Evolutionary conservation across 768 basidiomycete genomes (phyloP), one percentile per base, ranked within the genome.

Genomic region (Pleurotus pulmonarius): DNA sequence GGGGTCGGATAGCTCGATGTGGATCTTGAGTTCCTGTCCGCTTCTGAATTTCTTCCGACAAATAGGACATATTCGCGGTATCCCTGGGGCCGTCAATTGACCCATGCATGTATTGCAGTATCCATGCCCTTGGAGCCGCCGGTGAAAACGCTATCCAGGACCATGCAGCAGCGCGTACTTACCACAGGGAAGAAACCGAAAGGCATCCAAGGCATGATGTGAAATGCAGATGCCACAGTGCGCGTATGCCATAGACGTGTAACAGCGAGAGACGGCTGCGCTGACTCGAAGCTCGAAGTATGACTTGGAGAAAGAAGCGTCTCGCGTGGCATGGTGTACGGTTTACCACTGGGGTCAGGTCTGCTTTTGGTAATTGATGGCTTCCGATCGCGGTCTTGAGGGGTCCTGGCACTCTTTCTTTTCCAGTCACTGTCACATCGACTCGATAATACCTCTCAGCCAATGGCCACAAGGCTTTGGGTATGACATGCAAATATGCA

Each of bases 101-200:
- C 60, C 51, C 16, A 68, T 65, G 59, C 76, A 79, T n/a, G 59
- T 53, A 5, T 49, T 58, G 52, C 77, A 79, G 55, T 69, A 75
- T n/a, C 75, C 74, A 58, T 79, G 77, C 9, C 77, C 77, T 76
- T 46, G 48, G 56, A 34, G 55, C 4, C 15, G 49, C 11, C 12
- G 38, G 47, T 47, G 15, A 8, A 15, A n/a, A 6, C 34, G 12
- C 43, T 57, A 57, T 53, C n/a, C 8, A 51, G 9, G 15, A 45
- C 25, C 16, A 15, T 29, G 22, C 22, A 45, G 22, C 22, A 45
- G 26, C 58, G 18, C 44, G 24, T 39, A 63, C 68, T 59, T 61
- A 71, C 74, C 74, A 51, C 74, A 75, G 15, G 66, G 68, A 56
- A 73, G 70, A 49, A 74, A 63, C 7, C 60, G 59, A 49, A 72